Base-by-base conservation (phyloP, 2,329 filamentous ascomycete genomes). In the Pseudocercospora macadamiae region DNA sequence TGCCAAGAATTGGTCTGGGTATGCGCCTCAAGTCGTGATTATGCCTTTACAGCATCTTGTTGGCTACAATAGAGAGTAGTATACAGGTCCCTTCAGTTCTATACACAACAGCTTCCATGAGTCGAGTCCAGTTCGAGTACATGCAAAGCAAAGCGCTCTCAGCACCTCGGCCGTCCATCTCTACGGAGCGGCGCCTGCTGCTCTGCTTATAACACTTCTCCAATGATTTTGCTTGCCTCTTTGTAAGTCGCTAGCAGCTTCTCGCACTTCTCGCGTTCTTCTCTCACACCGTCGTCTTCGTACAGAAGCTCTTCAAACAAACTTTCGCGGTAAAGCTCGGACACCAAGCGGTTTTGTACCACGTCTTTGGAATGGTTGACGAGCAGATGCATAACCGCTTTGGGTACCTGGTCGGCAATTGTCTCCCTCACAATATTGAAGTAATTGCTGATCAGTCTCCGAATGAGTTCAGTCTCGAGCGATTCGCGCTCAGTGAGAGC, bases 351-450 rank as follows among this genome's bases (percentile, higher is more conserved):
- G 77, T 99, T 99, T 77, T 99, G 95, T 28, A 99, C 93, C 10
- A 93, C 93, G 67, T 99, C 95, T 76, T 97, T 97, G 79, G 91
- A 96, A 80, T 97, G 91, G 77, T 99, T 99, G 73, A 99, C 95
- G 30, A 99, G 85, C 47, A 99, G 85, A 75, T 99, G 95, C 95
- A 99, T 99, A 68, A 99, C 89, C 4, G 95, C 95, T 79, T 99
- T 99, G 66, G 95, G 95, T 9, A 99, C 95, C 78, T 97, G 93
- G 74, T 99, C 95, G 44, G 93, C 93, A 69, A 97, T 96, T n/a
- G 91, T 93, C 77, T 99, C 95, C 63, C 95, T 90, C 47, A 99
- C 95, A 71, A 99, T 99, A 75, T 96, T 96, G 82, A 99, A 99
- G 81, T 99, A 99, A 1, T 93, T 97, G 28, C 91, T 96, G 74